Evolutionary conservation across 306 rosid species (phyloP).

Genomic region (Corylus americana): DNA sequence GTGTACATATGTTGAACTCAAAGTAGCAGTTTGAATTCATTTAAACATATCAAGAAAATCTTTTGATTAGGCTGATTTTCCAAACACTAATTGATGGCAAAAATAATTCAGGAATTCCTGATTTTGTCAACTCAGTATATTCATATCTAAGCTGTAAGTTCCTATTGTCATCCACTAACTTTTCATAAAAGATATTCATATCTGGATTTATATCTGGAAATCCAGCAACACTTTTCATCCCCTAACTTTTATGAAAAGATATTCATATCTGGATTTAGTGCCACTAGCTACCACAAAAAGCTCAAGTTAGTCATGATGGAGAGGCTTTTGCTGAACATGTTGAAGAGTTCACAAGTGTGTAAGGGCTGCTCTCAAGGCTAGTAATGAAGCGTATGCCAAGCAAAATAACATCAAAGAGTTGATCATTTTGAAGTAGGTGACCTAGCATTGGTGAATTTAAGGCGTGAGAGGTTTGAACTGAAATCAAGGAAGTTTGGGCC

Average conservation of each 20-base stretch:
- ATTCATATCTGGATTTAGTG: background rate
- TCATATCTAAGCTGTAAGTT: too few species aligned
- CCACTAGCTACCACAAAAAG: background rate
- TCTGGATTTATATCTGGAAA: too few species aligned
- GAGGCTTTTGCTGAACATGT: background rate
- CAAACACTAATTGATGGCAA: background rate
- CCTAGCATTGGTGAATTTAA: background rate
- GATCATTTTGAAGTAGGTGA: background rate
- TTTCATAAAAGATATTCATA: too few species aligned
- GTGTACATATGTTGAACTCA: background rate
- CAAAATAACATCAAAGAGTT: background rate
- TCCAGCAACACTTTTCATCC: too few species aligned
- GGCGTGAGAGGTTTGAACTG: background rate
- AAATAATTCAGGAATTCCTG: too few species aligned
- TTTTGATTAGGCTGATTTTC: background rate
- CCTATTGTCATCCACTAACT: too few species aligned
- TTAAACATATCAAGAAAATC: background rate
- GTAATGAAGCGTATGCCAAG: background rate
- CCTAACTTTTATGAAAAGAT: too few species aligned
- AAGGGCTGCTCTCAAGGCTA: background rate
- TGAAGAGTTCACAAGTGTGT: background rate
- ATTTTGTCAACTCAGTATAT: too few species aligned
- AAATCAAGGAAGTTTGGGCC: constrained; percentile 8
- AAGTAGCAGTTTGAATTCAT: background rate
- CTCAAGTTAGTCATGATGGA: background rate